Percentiles rank a stretch among this genome's conserved stretches.
phyloP scores from a whole-genome alignment of 208 protist species.

The Wallacemonas sp. region DNA sequence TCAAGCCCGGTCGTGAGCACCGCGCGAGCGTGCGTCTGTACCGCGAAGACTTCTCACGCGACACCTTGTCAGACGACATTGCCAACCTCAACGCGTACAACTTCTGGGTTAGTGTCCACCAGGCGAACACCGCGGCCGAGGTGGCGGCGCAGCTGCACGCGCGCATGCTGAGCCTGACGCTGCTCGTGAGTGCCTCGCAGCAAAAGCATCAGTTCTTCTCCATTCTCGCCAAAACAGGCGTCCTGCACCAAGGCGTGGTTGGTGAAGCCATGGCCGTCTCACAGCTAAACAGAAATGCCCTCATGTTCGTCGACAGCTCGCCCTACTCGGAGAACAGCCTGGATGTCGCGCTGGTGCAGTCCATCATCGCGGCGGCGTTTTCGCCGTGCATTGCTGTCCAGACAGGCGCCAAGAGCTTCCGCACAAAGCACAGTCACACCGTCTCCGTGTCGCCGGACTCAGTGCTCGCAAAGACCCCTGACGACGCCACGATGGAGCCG shows the following conservation, averaged over 20 bases:
- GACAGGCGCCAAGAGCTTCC: constrained; percentile 39
- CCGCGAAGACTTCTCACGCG: constrained; percentile 73
- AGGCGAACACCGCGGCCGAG: constrained; percentile 35
- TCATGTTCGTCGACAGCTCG: constrained; percentile 69
- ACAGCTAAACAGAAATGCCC: background rate
- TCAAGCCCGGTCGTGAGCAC: constrained; percentile 50
- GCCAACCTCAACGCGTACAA: constrained; percentile 90
- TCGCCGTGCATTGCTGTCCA: constrained; percentile 73
- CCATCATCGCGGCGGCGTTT: constrained; percentile 51
- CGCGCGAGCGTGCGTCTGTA: constrained; percentile 60
- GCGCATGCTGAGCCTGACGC: constrained; percentile 62
- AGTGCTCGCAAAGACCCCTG: constrained; percentile 42
- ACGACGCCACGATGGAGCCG: constrained; percentile 42
- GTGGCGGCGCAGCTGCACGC: constrained; percentile 45
- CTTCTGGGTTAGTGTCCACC: constrained; percentile 69
- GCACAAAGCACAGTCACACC: constrained; percentile 51
- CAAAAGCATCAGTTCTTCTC: constrained; percentile 80
- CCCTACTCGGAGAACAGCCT: constrained; percentile 50
- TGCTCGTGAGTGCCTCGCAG: constrained; percentile 52
- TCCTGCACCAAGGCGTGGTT: constrained; percentile 25
- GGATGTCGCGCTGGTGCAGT: constrained; percentile 73
- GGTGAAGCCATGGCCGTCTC: background rate
- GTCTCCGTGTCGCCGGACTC: constrained; percentile 39
- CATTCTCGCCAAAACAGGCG: constrained; percentile 52
- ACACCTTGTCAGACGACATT: constrained; percentile 84